Percentiles rank a stretch among this genome's conserved stretches.
Conservation (phyloP, 805 yeast species). For the Ogataea parapolymorpha region DNA sequence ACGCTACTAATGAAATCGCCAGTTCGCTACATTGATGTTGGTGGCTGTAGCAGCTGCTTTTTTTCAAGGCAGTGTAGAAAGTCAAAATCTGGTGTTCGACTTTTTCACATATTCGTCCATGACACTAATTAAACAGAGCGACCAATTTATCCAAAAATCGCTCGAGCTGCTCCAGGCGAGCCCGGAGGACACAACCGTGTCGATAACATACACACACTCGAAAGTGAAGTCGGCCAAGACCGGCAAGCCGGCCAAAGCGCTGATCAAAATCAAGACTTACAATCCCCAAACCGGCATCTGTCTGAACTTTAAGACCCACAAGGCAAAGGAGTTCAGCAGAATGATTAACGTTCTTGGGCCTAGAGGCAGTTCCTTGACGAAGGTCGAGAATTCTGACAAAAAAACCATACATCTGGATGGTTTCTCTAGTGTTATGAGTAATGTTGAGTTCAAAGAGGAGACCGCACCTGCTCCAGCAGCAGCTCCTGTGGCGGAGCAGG, state of each 20-base stretch:
- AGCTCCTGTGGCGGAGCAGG: slow-evolving; percentile 6
- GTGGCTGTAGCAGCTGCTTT: neutral
- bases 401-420: slow-evolving; percentile 26
- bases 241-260: slow-evolving; percentile 19
- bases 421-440: slow-evolving; percentile 23
- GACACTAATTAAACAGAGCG: slow-evolving; percentile 19
- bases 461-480: slow-evolving; percentile 3
- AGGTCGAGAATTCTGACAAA: slow-evolving; percentile 13
- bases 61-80: neutral
- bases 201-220: slow-evolving; percentile 34
- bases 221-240: slow-evolving; percentile 15
- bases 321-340: slow-evolving; percentile 71
- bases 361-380: slow-evolving; percentile 40
- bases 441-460: slow-evolving; percentile 19
- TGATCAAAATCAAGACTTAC: slow-evolving; percentile 55
- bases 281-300: slow-evolving; percentile 65
- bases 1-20: neutral
- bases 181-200: slow-evolving; percentile 30
- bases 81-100: neutral
- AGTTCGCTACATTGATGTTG: too few relatives aligned
- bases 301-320: slow-evolving; percentile 54
- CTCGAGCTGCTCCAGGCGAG: slow-evolving; percentile 27
- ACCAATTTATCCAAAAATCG: slow-evolving; percentile 30
- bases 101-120: slow-evolving; percentile 1
- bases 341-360: slow-evolving; percentile 74